Base-by-base conservation (phyloP, 345 rosid species). In the Aurinia saxatilis region DNA sequence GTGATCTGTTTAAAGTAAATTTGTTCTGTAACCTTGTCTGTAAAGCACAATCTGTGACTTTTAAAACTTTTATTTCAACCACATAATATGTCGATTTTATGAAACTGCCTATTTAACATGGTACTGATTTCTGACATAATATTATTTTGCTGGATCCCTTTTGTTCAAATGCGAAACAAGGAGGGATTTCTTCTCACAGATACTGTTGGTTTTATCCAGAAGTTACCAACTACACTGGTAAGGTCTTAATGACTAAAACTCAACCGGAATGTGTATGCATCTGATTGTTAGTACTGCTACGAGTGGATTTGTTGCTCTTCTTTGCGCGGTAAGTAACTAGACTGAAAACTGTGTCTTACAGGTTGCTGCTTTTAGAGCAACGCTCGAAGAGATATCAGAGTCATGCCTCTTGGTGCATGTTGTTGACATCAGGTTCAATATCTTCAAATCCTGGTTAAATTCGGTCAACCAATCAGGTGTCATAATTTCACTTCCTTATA, bases 361-460 rank as follows among this genome's bases (percentile, higher is more conserved):
- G 99, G 90, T 93, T 66, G 99, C 99, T 78, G 99, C 99, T 45
- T 93, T 93, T 77, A 87, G 99, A 74, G 99, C 99, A 72, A 87
- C 97, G 6, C 73, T 89, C 52, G 99, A 92, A 78, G 98, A 93
- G 79, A 93, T 93, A 74, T 71, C 91, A 5, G 97, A 89, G 77
- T 87, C 99, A 27, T 75, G 83, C 8, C 82, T 93, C 63, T 74
- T 93, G 78, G 99, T 93, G 63, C 96, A 93, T 81, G 96, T 87
- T 65, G 91, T 89, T 51, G 97, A 90, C 77, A 89, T 93, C 69
- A 89, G 99, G 97, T 87, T 73, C 64, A 59, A 34, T 37, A 35
- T 30, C 53, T 35, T 49, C 18, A 42, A 56, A 45, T 15, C 46
- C 34, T 60, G 25, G 34, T 51, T 54, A 39, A 35, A n/a, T 2